phyloP scores from a whole-genome alignment of 331 rosid species.

The Acacia pycnantha region DNA sequence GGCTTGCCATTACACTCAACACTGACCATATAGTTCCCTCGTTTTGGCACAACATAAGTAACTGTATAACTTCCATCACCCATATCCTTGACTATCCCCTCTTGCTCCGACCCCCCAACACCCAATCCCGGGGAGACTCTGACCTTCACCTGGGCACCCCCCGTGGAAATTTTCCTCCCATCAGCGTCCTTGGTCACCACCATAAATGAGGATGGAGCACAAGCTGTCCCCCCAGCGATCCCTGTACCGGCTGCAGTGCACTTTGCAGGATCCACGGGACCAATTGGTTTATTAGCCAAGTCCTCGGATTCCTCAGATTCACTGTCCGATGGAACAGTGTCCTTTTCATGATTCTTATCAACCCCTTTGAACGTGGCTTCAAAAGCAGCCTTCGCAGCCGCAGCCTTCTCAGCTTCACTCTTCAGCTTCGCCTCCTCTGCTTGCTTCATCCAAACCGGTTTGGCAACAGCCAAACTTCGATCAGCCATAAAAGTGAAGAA shows the following conservation, averaged over 20 bases:
- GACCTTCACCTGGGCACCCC: conserved; percentile 79
- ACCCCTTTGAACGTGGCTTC: conserved; percentile 91
- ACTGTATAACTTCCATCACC: conserved; percentile 87
- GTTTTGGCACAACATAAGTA: conserved; percentile 89
- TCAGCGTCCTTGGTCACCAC: conserved; percentile 86
- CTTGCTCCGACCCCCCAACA: conserved; percentile 93
- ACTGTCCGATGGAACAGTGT: conserved; percentile 66
- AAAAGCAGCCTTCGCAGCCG: conserved; percentile 95
- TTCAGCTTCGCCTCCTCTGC: conserved; percentile 94
- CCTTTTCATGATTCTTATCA: conserved; percentile 53
- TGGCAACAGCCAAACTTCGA: conserved; percentile 62
- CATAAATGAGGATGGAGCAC: conserved; percentile 74
- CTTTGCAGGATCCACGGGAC: conserved; percentile 81
- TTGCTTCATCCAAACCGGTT: conserved; percentile 97
- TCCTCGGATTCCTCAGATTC: conserved; percentile 94
- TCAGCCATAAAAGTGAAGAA: conserved; percentile 67
- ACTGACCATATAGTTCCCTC: conserved; percentile 95
- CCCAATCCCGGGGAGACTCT: conserved; percentile 82
- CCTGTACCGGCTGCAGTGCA: conserved; percentile 90
- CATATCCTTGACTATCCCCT: conserved; percentile 95
- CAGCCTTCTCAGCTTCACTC: conserved; percentile 90
- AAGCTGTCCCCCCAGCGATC: conserved; percentile 85
- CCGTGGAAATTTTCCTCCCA: conserved; percentile 74
- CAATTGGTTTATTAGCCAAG: conserved; percentile 73
- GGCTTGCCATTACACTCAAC: conserved; percentile 91